Evolutionary conservation across 2,329 filamentous ascomycete genomes (phyloP).

Genomic region (Ceratocystis destructans): DNA sequence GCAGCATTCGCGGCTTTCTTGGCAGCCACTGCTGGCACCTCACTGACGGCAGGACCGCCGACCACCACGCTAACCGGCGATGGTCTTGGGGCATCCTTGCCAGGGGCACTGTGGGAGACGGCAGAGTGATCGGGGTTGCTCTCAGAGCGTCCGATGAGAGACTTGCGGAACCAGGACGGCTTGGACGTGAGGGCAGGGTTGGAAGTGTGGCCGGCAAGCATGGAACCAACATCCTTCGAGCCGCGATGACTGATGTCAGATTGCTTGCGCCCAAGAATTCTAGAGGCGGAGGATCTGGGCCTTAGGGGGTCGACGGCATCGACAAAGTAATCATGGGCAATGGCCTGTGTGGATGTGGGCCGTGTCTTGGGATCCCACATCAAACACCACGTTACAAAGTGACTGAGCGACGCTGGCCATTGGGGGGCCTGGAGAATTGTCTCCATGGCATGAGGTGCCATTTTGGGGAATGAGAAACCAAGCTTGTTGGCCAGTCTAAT

Average conservation of each 20-base stretch:
- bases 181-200: constrained; percentile 46
- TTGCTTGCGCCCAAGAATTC: constrained; percentile 75
- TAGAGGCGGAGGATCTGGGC: constrained; percentile 79
- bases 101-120: constrained; percentile 12
- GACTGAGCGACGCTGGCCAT: constrained; percentile 75
- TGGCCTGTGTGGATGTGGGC: constrained; percentile 84
- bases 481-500: constrained; percentile 86
- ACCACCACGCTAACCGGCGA: constrained; percentile 28
- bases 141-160: constrained; percentile 69
- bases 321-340: constrained; percentile 86
- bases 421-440: constrained; percentile 81
- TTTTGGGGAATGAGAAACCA: constrained; percentile 97
- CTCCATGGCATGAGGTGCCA: constrained; percentile 95
- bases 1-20: constrained; percentile 31
- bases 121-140: constrained; percentile 26
- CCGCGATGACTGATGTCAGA: constrained; percentile 62
- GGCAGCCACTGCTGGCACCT: constrained; percentile 30
- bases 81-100: constrained; percentile 37
- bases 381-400: constrained; percentile 96
- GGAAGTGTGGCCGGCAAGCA: constrained; percentile 23
- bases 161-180: constrained; percentile 94
- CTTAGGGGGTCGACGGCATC: constrained; percentile 85
- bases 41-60: constrained; percentile 29
- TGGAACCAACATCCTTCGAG: constrained; percentile 41
- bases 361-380: constrained; percentile 96